Conservation (phyloP, 2,329 filamentous ascomycete genomes). For the Fusarium palustre region DNA sequence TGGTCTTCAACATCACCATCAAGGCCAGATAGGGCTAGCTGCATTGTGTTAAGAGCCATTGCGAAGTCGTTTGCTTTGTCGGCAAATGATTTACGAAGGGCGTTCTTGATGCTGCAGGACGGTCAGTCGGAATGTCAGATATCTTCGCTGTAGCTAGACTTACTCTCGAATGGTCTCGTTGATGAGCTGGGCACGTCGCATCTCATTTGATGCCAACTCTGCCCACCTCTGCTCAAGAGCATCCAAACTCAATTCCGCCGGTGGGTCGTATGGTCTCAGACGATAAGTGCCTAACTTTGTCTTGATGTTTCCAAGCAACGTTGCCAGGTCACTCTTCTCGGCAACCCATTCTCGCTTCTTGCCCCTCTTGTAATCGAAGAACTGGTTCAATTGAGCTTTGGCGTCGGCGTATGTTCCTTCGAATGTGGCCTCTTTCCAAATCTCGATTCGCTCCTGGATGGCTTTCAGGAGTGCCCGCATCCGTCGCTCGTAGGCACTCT, state of each 20-base stretch:
- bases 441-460: constrained; percentile 77
- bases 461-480: constrained; percentile 84
- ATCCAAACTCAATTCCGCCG: constrained; percentile 83
- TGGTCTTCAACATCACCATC: constrained; percentile 98
- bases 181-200: constrained; percentile 89
- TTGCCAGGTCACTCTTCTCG: constrained; percentile 95
- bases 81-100: constrained; percentile 89
- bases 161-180: constrained; percentile 98
- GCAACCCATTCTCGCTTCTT: constrained; percentile 96
- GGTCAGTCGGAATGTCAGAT: constrained; percentile 46
- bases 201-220: constrained; percentile 82
- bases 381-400: constrained; percentile 84
- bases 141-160: constrained; percentile 49
- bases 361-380: constrained; percentile 89
- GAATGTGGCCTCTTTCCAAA: constrained; percentile 85
- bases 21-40: constrained; percentile 93
- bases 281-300: constrained; percentile 97
- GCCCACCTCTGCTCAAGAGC: constrained; percentile 87
- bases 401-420: constrained; percentile 93
- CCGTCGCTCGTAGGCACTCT: constrained; percentile 91
- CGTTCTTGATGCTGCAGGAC: constrained; percentile 84
- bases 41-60: constrained; percentile 92
- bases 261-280: constrained; percentile 89
- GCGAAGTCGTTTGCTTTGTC: constrained; percentile 99
- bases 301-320: constrained; percentile 96